phyloP scores from a whole-genome alignment of 140 eudicot species.

The Oenanthe javanica region DNA sequence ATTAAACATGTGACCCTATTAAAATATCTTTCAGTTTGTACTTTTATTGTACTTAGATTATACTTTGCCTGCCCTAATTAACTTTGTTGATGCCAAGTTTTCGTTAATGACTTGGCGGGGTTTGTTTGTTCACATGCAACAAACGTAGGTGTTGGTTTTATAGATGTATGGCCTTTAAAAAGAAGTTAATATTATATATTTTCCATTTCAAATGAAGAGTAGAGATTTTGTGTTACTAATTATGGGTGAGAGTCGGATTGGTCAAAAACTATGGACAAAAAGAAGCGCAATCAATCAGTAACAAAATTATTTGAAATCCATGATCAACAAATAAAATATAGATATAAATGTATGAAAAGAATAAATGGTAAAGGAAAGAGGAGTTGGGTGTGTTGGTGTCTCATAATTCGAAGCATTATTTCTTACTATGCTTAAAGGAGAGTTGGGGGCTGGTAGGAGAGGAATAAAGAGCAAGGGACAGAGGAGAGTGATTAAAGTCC shows the following conservation, averaged over 20 bases:
- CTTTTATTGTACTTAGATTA: background rate
- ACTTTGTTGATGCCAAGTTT: background rate
- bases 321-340: background rate
- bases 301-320: background rate
- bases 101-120: background rate
- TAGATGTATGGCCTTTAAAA: too few species aligned
- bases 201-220: too few species aligned
- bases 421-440: slow-evolving; percentile 27
- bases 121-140: slow-evolving; percentile 1
- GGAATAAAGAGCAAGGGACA: background rate
- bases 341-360: background rate
- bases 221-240: background rate
- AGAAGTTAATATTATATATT: too few species aligned
- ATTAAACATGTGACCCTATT: slow-evolving; percentile 1
- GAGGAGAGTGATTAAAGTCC: slow-evolving; percentile 13
- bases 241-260: background rate
- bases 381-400: slow-evolving; percentile 2
- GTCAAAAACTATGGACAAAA: background rate
- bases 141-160: background rate
- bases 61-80: slow-evolving; percentile 1
- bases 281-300: background rate
- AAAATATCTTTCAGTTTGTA: background rate
- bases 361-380: background rate
- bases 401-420: slow-evolving; percentile 27
- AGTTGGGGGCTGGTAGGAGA: slow-evolving; percentile 10